These are phyloP conservation scores for Nigrospora sphaerica DNA, from an alignment of 2,329 filamentous ascomycete species.

Conservation along the genomic window DNA sequence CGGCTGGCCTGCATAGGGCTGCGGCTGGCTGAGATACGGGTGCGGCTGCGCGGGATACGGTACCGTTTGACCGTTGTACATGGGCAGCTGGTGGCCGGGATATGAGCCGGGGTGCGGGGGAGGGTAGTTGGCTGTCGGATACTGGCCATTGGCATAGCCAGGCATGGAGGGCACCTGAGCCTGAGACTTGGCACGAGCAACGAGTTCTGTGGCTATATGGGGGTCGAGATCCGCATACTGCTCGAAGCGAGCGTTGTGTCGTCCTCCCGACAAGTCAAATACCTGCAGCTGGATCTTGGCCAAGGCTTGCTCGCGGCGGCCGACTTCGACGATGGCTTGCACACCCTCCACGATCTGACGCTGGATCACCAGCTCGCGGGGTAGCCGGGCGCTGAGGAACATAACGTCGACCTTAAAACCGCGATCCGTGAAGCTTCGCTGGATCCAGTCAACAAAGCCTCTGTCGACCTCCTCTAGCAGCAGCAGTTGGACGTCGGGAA, in stretches of 20 bases:
- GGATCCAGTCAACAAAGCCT: constrained; percentile 78
- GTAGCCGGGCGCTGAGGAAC: constrained; percentile 68
- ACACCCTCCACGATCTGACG: constrained; percentile 86
- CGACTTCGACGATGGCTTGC: constrained; percentile 73
- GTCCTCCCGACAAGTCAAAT: constrained; percentile 73
- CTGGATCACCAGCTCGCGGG: constrained; percentile 72
- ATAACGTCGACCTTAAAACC: constrained; percentile 73
- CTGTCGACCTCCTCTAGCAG: constrained; percentile 70
- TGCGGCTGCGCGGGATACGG: constrained; percentile 20
- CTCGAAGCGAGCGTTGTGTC: constrained; percentile 72
- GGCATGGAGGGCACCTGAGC: constrained; percentile 17
- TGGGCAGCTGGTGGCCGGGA: constrained; percentile 1
- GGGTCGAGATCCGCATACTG: constrained; percentile 83
- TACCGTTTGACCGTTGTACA: constrained; percentile 13
- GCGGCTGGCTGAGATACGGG: no score
- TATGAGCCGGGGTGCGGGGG: constrained; percentile 7
- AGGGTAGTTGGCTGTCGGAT: constrained; percentile 10
- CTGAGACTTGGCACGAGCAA: constrained; percentile 59
- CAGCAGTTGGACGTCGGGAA: constrained; percentile 86
- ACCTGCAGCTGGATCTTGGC: constrained; percentile 76
- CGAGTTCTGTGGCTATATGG: constrained; percentile 70
- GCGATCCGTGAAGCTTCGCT: constrained; percentile 64
- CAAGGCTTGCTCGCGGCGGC: constrained; percentile 58
- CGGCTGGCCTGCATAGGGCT: no score
- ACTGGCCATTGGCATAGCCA: constrained; percentile 15